Evolutionary conservation across 495 filamentous ascomycete genomes (phyloP).

Genomic region (Glonium stellatum): DNA sequence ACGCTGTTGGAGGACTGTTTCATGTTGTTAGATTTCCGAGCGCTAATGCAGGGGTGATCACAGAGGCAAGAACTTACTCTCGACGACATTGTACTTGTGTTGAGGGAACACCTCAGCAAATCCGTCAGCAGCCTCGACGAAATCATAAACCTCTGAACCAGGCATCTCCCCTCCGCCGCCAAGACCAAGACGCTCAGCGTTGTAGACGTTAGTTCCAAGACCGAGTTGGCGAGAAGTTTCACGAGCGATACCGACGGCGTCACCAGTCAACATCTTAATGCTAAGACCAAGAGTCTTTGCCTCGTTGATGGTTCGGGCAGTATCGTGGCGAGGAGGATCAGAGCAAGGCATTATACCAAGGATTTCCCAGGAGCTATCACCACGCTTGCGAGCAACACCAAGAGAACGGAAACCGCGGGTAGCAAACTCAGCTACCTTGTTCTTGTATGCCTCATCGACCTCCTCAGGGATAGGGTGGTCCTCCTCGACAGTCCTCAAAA

Average conservation of each 20-base stretch:
- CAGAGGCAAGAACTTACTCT: conserved; percentile 31
- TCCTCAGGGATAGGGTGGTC: conserved; percentile 67
- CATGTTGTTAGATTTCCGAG: no score
- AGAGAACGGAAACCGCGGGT: conserved; percentile 87
- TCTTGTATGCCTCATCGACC: conserved; percentile 73
- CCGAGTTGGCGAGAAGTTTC: conserved; percentile 86
- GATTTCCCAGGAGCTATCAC: conserved; percentile 72
- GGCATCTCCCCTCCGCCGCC: conserved; percentile 85
- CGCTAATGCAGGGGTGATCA: no score
- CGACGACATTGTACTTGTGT: conserved; percentile 96
- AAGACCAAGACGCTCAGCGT: conserved; percentile 77
- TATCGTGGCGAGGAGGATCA: conserved; percentile 87
- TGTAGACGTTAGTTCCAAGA: conserved; percentile 90
- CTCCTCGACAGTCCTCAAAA: conserved; percentile 75
- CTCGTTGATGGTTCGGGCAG: conserved; percentile 82
- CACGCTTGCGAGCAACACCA: conserved; percentile 82
- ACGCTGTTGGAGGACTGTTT: conserved; percentile 78
- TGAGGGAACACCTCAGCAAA: conserved; percentile 96
- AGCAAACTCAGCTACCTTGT: conserved; percentile 85
- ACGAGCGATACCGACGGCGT: conserved; percentile 86
- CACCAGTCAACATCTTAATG: conserved; percentile 96
- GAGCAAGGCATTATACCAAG: conserved; percentile 91
- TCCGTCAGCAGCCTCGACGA: conserved; percentile 90
- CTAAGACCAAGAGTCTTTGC: conserved; percentile 79
- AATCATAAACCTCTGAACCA: conserved; percentile 86